Evolutionary conservation across 2,329 filamentous ascomycete species (phyloP), one percentile per base, ranked within the genome.

Genomic region (Gremmenia infestans): DNA sequence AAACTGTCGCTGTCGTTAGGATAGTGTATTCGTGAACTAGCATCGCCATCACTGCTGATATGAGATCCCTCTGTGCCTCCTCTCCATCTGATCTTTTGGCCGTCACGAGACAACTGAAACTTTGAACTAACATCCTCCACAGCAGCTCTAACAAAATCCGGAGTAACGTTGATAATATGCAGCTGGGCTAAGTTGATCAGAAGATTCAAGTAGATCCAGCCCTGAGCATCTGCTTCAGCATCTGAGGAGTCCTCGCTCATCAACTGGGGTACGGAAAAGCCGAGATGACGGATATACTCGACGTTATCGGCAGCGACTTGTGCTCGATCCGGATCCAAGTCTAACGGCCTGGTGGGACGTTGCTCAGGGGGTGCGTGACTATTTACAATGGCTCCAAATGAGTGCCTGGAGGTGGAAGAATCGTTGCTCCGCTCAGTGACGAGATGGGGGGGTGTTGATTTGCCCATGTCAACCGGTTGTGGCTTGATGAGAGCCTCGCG

Each of bases 131-230:
- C 81, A 50, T 88, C 83, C 0, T 77, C 74, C 1, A 95, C 78
- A 0, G 91, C 88, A 37, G 81, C 81, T 56, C 88, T 85, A 40
- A 94, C 84, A 64, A 93, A 93, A 28, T 87, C 83, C 0, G 86
- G 79, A 0, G 90, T 91, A 1, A 95, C 89, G 56, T 91, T 92
- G 63, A 94, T 79, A 0, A 91, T 93, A 65, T 95, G 90, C 17
- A 95, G 74, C 71, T 95, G 90, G 0, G 91, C 90, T 76, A 95
- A 81, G 66, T 87, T 91, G 67, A 86, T 85, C 1, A 95, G 77
- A 1, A 95, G 73, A 63, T 94, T 94, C 6, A 94, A 73, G 64
- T 92, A 93, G 0, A 93, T 83, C 89, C 89, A 94, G 4, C 88
- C 88, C 25, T 91, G 84, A 0, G 78, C 76, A 53, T 87, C 85